Conservation (phyloP, 2,329 filamentous ascomycete species). For the Lachnellula suecica region DNA sequence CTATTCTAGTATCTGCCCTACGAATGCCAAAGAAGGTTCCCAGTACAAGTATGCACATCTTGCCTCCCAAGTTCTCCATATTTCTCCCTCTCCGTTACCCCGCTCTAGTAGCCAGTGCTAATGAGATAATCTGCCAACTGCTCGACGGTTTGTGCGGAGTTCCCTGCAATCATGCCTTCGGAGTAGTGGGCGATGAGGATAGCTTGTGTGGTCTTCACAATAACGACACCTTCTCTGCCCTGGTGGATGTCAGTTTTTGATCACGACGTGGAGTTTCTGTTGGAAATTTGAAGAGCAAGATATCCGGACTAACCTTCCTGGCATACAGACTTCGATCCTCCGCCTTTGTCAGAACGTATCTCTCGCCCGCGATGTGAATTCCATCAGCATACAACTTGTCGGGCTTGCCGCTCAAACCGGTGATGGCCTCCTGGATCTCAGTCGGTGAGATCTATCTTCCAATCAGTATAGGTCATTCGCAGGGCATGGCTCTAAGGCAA, state of each 20-base stretch:
- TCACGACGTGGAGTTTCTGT: too few species aligned
- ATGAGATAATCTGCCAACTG: slow-evolving; percentile 85
- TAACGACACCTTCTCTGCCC: slow-evolving; percentile 78
- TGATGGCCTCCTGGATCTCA: slow-evolving; percentile 59
- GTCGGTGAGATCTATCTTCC: slow-evolving; percentile 52
- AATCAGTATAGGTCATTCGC: slow-evolving; percentile 15
- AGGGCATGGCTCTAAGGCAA: not conserved
- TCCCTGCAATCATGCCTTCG: slow-evolving; percentile 70
- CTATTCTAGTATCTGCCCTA: slow-evolving; percentile 29
- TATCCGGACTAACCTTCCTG: slow-evolving; percentile 68
- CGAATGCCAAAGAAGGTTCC: slow-evolving; percentile 19
- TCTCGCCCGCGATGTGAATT: slow-evolving; percentile 72
- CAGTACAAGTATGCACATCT: slow-evolving; percentile 20
- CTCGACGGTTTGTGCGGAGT: slow-evolving; percentile 77
- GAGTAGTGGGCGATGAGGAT: slow-evolving; percentile 87
- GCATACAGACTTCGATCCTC: slow-evolving; percentile 81
- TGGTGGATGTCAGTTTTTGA: slow-evolving; percentile 32
- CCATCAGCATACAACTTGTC: slow-evolving; percentile 72
- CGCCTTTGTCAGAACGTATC: slow-evolving; percentile 74
- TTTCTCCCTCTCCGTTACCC: slow-evolving; percentile 2
- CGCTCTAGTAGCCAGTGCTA: slow-evolving; percentile 62
- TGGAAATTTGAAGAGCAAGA: not conserved
- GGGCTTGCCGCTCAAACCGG: slow-evolving; percentile 47
- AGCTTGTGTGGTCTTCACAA: slow-evolving; percentile 85
- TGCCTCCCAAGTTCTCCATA: not conserved